Evolutionary conservation across 305 asterid genomes (phyloP).

Genomic region (Caryopteris hybrid): DNA sequence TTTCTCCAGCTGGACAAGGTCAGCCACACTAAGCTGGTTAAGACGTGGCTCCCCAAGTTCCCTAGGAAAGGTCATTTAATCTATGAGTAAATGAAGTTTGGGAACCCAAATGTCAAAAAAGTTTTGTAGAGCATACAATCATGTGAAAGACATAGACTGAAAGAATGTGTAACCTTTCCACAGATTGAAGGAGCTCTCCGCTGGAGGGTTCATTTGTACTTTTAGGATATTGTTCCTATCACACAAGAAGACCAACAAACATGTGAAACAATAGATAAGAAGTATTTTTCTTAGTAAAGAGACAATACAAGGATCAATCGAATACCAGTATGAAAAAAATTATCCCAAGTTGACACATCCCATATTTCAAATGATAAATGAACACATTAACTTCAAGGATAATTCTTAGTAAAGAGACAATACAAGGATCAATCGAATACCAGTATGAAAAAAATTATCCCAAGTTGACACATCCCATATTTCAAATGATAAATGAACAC

Average conservation of each 20-base stretch:
- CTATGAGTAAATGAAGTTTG: neutral
- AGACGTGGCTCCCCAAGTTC: conserved; percentile 35
- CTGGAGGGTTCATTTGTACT: conserved; percentile 26
- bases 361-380: no score
- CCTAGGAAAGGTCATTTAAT: conserved; percentile 20
- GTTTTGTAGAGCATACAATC: neutral
- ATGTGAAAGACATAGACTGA: no score
- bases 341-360: neutral
- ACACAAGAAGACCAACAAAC: neutral
- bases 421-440: neutral
- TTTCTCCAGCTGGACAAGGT: conserved; percentile 47
- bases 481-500: no score
- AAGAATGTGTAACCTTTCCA: conserved; percentile 53
- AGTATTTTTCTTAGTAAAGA: no score
- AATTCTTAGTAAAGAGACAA: no score
- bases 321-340: neutral
- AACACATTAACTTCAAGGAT: neutral
- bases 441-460: neutral
- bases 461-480: neutral
- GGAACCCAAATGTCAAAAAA: no score
- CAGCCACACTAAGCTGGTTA: conserved; percentile 31
- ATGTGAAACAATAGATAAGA: neutral
- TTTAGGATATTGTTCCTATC: conserved; percentile 29
- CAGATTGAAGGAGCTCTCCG: conserved; percentile 38
- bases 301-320: neutral